Conservation (phyloP, 1,139 yeast genomes). For the Protomyces inundatus region DNA sequence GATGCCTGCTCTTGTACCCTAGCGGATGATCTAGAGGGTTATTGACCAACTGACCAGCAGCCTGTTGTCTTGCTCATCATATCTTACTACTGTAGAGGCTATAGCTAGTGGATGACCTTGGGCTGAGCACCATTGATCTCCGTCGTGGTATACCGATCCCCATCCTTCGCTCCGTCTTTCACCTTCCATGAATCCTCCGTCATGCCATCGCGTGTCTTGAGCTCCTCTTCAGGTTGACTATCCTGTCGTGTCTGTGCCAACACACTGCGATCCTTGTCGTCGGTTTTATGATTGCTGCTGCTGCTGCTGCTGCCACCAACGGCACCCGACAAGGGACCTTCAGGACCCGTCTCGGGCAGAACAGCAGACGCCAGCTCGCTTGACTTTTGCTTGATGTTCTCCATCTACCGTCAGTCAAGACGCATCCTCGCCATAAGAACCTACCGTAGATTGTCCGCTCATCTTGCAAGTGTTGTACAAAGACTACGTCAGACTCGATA, state of each 20-base stretch:
- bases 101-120: constrained; percentile 2
- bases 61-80: background rate
- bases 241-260: constrained; percentile 20
- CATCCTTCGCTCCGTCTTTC: background rate
- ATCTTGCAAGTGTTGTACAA: too few relatives aligned
- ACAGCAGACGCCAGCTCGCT: constrained; percentile 1
- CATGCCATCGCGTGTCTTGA: background rate
- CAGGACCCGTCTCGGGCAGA: constrained; percentile 15
- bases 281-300: background rate
- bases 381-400: constrained; percentile 13
- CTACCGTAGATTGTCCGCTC: too few relatives aligned
- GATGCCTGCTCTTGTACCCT: background rate
- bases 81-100: background rate
- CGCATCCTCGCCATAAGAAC: too few relatives aligned
- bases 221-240: background rate
- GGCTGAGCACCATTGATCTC: constrained; percentile 25
- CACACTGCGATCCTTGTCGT: background rate
- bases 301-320: background rate
- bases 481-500: too few relatives aligned
- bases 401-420: constrained; percentile 1
- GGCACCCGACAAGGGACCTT: constrained; percentile 9
- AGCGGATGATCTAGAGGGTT: too few relatives aligned
- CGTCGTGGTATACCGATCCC: constrained; percentile 15
- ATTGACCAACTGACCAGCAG: background rate
- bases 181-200: background rate